phyloP scores from a whole-genome alignment of 2,329 filamentous ascomycete genomes.

The Eutypella sp. region DNA sequence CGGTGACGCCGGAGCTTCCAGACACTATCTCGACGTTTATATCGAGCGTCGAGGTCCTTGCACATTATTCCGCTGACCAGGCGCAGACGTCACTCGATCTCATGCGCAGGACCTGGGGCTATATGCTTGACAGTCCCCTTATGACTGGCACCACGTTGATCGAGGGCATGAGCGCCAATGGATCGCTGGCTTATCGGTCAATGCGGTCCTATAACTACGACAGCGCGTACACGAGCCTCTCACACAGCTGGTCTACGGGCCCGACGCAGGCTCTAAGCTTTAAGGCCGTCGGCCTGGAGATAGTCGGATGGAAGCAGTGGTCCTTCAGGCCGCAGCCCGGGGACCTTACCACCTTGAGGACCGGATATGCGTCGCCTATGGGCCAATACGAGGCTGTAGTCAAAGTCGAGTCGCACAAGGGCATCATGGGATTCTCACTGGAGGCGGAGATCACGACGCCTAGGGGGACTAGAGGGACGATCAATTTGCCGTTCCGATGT shows the following conservation, averaged over 20 bases:
- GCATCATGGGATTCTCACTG: background rate
- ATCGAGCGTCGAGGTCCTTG: slow-evolving; percentile 28
- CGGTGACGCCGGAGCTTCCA: slow-evolving; percentile 27
- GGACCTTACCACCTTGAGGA: background rate
- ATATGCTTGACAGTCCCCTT: slow-evolving; percentile 21
- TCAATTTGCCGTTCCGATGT: background rate
- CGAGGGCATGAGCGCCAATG: slow-evolving; percentile 33
- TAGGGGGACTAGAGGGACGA: background rate
- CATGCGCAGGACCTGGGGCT: slow-evolving; percentile 24
- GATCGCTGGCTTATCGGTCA: slow-evolving; percentile 29
- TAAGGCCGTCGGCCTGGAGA: slow-evolving; percentile 21
- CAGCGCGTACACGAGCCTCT: slow-evolving; percentile 27
- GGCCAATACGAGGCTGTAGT: background rate
- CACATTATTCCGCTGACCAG: slow-evolving; percentile 21
- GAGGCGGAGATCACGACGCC: background rate
- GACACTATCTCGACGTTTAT: slow-evolving; percentile 34
- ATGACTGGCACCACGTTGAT: slow-evolving; percentile 33
- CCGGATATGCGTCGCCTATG: background rate
- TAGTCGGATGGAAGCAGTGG: slow-evolving; percentile 6
- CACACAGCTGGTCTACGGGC: slow-evolving; percentile 30
- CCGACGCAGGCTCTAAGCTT: slow-evolving; percentile 23
- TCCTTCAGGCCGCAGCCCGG: background rate
- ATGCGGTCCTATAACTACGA: slow-evolving; percentile 27
- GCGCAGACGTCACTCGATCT: slow-evolving; percentile 23
- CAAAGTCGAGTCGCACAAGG: no score